Conservation (phyloP, 768 basidiomycete genomes). For the Suillus plorans region DNA sequence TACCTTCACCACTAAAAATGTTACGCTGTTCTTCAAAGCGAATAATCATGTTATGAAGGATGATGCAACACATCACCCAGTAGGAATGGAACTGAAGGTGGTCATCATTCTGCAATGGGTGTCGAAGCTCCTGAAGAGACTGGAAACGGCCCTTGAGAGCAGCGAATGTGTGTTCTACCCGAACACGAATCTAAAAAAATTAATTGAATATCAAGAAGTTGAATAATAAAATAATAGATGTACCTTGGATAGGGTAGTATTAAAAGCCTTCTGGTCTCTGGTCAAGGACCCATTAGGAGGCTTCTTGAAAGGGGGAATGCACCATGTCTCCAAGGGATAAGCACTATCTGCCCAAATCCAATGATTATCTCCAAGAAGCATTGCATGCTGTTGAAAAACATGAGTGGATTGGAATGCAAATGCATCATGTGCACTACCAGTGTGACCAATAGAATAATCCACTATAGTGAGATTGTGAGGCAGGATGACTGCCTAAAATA, state of each 20-base stretch:
- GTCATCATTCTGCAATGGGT: not conserved
- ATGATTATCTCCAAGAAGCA: not conserved
- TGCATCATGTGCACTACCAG: constrained; percentile 9
- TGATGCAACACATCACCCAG: constrained; percentile 3
- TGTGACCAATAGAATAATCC: constrained; percentile 5
- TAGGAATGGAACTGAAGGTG: not conserved
- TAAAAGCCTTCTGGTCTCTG: not conserved
- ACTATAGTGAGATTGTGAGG: constrained; percentile 6
- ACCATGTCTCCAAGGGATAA: constrained; percentile 1
- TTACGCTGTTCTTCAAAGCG: not conserved
- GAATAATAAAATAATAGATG: not conserved
- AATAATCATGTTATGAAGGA: constrained; percentile 6
- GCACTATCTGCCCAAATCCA: constrained; percentile 12
- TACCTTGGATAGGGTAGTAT: constrained; percentile 4
- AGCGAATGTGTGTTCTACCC: constrained; percentile 5
- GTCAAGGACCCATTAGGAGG: not conserved
- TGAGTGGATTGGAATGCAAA: constrained; percentile 9
- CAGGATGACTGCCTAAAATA: constrained; percentile 5
- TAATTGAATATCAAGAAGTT: no score
- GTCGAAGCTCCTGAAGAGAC: not conserved
- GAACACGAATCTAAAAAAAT: not conserved
- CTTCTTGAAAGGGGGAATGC: constrained; percentile 15
- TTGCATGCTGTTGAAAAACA: not conserved
- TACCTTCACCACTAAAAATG: not conserved
- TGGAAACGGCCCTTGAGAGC: constrained; percentile 6